A percentile compares a stretch with the other conserved stretches of the same genome.
Evolutionary conservation across 768 basidiomycete species (phyloP).

Genomic region (Hirschioporus abietinus): DNA sequence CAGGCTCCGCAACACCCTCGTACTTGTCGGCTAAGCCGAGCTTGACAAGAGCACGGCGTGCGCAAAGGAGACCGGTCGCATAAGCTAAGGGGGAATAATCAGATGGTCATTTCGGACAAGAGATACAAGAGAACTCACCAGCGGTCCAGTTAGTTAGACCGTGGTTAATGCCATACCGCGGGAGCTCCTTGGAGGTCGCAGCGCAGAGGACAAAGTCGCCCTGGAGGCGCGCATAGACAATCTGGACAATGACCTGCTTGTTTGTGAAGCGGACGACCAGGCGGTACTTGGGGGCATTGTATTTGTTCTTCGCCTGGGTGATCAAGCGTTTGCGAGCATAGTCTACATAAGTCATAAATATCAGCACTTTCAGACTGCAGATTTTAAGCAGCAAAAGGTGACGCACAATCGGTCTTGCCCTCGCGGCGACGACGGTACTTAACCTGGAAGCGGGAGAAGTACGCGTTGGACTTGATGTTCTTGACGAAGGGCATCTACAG

Average conservation of each 20-base stretch:
- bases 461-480: conserved; percentile 91
- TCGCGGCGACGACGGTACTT: conserved; percentile 97
- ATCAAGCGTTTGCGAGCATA: conserved; percentile 97
- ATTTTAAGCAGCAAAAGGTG: conserved; percentile 10
- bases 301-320: conserved; percentile 99
- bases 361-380: conserved; percentile 9
- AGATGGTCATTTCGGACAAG: neutral
- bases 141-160: conserved; percentile 99
- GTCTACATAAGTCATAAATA: conserved; percentile 41
- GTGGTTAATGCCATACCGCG: conserved; percentile 94
- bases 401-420: conserved; percentile 96
- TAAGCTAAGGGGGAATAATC: conserved; percentile 53
- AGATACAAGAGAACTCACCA: conserved; percentile 39
- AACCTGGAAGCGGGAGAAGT: conserved; percentile 98
- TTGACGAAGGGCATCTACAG: conserved; percentile 93
- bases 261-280: conserved; percentile 99
- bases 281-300: conserved; percentile 97
- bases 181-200: conserved; percentile 88
- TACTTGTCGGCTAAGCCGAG: conserved; percentile 98
- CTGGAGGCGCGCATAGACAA: conserved; percentile 95
- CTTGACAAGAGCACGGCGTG: conserved; percentile 92
- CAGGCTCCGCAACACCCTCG: conserved; percentile 87
- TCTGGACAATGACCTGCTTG: conserved; percentile 90
- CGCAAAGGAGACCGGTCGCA: conserved; percentile 92
- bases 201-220: conserved; percentile 91